phyloP scores from a whole-genome alignment of 1,284 basidiomycete genomes.

The Puccinia hordei region DNA sequence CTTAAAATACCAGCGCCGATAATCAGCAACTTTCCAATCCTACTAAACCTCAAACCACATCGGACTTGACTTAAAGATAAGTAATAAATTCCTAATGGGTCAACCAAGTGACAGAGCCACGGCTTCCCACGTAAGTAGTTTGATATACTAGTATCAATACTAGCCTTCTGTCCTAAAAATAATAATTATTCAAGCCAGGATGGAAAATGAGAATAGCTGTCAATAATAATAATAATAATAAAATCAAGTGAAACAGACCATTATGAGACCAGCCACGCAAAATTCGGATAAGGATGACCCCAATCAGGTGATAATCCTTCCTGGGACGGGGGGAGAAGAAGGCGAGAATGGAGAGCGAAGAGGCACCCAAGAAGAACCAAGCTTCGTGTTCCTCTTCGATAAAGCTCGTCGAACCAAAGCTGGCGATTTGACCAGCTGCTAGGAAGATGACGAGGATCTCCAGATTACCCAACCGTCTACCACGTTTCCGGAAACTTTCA shows the following conservation, averaged over 20 bases:
- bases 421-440: conserved; percentile 41
- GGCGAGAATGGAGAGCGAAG: not conserved
- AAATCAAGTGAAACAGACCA: conserved; percentile 28
- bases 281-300: conserved; percentile 42
- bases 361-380: conserved; percentile 53
- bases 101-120: conserved; percentile 34
- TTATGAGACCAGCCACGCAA: conserved; percentile 54
- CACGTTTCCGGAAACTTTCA: not conserved
- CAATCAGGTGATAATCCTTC: not conserved
- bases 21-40: not conserved
- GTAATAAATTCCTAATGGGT: conserved; percentile 17
- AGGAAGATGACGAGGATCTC: conserved; percentile 5
- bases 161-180: conserved; percentile 41
- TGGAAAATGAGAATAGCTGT: not conserved
- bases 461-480: conserved; percentile 11
- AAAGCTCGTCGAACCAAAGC: conserved; percentile 53
- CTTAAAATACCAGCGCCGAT: conserved; percentile 22
- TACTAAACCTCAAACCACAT: not conserved
- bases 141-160: not conserved
- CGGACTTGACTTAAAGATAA: not conserved
- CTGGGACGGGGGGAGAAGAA: not conserved
- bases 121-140: conserved; percentile 6
- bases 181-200: not conserved
- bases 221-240: not conserved
- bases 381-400: conserved; percentile 55